Base-by-base conservation (phyloP, 2,329 filamentous ascomycete species). In the Cadophora luteo-olivacea region DNA sequence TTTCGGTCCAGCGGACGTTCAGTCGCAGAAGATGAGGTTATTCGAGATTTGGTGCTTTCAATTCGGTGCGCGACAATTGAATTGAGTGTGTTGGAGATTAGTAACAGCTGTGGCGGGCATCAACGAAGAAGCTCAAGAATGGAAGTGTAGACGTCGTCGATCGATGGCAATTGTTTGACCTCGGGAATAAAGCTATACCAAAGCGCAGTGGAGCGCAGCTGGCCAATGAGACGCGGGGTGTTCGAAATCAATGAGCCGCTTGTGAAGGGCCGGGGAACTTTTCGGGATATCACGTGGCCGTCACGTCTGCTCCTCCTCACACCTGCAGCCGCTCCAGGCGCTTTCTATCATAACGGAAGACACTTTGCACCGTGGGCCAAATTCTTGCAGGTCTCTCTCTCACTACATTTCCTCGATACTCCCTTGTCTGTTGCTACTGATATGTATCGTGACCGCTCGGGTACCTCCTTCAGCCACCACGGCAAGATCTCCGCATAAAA, bases 131-230 rank as follows among this genome's bases (percentile, higher is more conserved):
- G 25, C 19, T 11, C 55, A 29, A 64, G 38, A 45, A n/a, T n/a
- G n/a, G n/a, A 29, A 32, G 38, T 69, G 63, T 69, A 60, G 69
- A 60, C 67, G 69, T 71, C 65, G 69, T 68, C 60, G 69, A 66
- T 65, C 22, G 57, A 57, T 60, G 61, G 64, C 58, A 66, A 68
- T 54, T 67, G 61, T 41, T 66, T 61, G 61, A 69, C 69, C 69
- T 71, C 69, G 69, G 68, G 68, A 70, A 70, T 68, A 69, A 65
- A 54, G 45, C 65, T 68, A 64, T 25, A 25, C 24, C 54, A 64
- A 51, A 63, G 22, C 55, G 38, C 45, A 45, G 60, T 54, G 57
- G 58, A 54, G 51, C 32, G 22, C 29, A 8, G 11, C 16, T 24
- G 38, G 29, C 65, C 65, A 67, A 67, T 67, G 58, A 51, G 33